phyloP scores from a whole-genome alignment of 208 protist species.

The Leishmania major region DNA sequence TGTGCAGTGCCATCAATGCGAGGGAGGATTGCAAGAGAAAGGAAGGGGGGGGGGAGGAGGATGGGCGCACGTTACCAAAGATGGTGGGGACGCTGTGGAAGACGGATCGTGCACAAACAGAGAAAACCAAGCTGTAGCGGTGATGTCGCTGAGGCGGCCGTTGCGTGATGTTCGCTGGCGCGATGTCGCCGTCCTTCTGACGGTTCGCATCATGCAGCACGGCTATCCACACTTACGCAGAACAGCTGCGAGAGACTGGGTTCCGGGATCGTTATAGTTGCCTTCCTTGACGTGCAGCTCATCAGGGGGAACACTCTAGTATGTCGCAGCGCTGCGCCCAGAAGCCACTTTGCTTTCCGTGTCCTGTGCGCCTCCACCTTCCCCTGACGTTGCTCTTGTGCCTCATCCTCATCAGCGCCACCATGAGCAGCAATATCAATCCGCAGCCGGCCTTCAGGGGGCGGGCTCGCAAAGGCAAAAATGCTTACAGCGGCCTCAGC shows the following conservation, averaged over 20 bases:
- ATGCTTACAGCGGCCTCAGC: background rate
- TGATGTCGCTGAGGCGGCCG: background rate
- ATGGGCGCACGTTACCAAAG: background rate
- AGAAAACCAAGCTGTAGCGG: background rate
- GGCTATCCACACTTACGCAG: background rate
- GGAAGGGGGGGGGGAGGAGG: too few species aligned
- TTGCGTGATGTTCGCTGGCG: background rate
- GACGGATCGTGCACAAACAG: background rate
- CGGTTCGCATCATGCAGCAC: background rate
- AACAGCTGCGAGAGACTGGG: background rate
- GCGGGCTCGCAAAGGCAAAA: background rate
- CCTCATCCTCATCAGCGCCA: background rate
- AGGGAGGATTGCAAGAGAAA: background rate
- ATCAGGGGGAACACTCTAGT: background rate
- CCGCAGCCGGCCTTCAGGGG: background rate
- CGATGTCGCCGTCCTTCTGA: background rate
- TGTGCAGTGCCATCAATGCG: too few species aligned
- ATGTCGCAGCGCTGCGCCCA: background rate
- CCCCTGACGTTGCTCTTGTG: background rate
- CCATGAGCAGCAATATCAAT: background rate
- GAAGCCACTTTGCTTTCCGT: background rate
- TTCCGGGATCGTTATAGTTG: background rate
- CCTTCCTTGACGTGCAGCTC: background rate
- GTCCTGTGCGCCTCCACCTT: background rate
- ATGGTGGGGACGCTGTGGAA: background rate